Evolutionary conservation across 1,284 basidiomycete genomes (phyloP), one percentile per base, ranked within the genome.

Genomic region (Fomitiporia mediterranea): DNA sequence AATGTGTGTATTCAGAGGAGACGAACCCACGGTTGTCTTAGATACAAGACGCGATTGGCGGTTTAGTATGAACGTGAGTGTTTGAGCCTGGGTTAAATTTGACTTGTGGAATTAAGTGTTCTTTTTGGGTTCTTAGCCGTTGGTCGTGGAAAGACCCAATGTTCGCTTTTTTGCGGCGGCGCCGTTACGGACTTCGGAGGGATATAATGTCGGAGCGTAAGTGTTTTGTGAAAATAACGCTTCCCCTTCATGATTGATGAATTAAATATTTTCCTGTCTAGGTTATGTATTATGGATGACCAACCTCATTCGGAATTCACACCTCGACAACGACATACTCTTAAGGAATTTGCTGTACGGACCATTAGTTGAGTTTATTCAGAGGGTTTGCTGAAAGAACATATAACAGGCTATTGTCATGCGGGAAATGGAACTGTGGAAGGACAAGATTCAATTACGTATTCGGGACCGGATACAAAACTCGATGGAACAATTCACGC

Each of bases 401-500:
- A 23, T 37, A 38, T 11, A 25, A n/a, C 44, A 82, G 77, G 88
- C 90, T 4, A 86, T 98, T 54, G 86, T 89, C n/a, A 93, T 97
- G 87, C 83, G 94, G 43, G 94, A 98, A 72, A 86, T 98, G 83
- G 94, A 97, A 69, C 73, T 98, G 2, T 94, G 93, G 91, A 78
- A 89, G 59, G 94, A 98, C 69, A 94, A 94, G 86, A 94, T 94
- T 56, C 94, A 96, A 72, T 74, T 98, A 37, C 82, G 91, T 28
- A 89, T 94, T 62, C 82, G 94, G 37, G 94, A 96, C 66, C 83
- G 88, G 48, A 97, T 98, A 55, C 94, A 98, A 67, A 90, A 75
- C 51, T 95, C 94, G 78, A 97, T 97, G 91, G 94, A 97, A 69
- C 83, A 91, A 63, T 98, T 98, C 67, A 95, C 91, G 50, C 84